phyloP scores from a whole-genome alignment of 257 asterid species.

The Plantago elongata region DNA sequence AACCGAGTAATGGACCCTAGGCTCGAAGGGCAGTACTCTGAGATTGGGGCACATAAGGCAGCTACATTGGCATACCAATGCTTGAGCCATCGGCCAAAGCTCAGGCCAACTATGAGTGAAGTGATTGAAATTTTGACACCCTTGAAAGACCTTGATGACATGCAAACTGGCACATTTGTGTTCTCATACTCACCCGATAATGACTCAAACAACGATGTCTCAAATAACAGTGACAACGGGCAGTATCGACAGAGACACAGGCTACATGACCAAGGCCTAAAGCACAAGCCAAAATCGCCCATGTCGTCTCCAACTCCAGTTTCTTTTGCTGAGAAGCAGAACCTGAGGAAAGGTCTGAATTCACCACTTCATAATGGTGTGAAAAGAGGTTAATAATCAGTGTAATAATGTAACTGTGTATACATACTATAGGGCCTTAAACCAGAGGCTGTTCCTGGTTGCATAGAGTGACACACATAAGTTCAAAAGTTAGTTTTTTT shows the following conservation, averaged over 20 bases:
- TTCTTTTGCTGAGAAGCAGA: conserved; percentile 33
- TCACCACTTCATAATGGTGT: conserved; percentile 31
- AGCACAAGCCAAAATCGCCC: conserved; percentile 33
- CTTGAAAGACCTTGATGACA: conserved; percentile 38
- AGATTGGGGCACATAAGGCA: conserved; percentile 54
- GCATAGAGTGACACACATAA: background rate
- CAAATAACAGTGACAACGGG: conserved; percentile 7
- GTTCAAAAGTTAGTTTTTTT: background rate
- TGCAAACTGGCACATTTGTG: conserved; percentile 53
- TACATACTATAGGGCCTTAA: conserved; percentile 12
- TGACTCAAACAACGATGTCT: conserved; percentile 22
- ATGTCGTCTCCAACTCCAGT: conserved; percentile 24
- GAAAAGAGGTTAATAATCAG: conserved; percentile 24
- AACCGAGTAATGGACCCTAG: conserved; percentile 71
- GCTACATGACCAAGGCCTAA: conserved; percentile 26
- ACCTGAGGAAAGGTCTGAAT: conserved; percentile 23
- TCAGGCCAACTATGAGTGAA: conserved; percentile 54
- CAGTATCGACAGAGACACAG: conserved; percentile 34
- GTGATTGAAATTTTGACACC: conserved; percentile 53
- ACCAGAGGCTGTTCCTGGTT: conserved; percentile 2
- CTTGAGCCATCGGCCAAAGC: conserved; percentile 71
- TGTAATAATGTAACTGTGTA: conserved; percentile 8
- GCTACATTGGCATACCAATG: conserved; percentile 71
- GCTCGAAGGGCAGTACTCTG: conserved; percentile 74
- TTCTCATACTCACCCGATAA: conserved; percentile 49